Conservation (phyloP, 495 filamentous ascomycete species). For the Trichoderma erinaceum region DNA sequence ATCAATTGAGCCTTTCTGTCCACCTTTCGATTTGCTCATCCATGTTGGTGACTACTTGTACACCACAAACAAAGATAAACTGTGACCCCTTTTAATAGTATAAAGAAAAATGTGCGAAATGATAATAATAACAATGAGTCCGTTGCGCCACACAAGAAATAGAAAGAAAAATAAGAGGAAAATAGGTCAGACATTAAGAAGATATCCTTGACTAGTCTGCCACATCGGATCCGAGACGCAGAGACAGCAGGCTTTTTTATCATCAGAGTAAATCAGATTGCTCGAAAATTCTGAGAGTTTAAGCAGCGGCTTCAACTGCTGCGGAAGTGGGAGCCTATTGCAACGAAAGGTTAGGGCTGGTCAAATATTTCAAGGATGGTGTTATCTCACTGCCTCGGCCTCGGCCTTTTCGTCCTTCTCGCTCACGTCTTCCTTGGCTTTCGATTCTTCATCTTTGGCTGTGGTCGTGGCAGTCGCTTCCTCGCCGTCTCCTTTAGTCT, state of each 20-base stretch:
- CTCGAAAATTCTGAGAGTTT: background rate
- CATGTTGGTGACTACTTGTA: background rate
- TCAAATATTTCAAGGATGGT: background rate
- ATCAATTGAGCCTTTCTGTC: background rate
- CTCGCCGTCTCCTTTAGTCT: conserved; percentile 19
- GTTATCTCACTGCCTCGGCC: conserved; percentile 8
- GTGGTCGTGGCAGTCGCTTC: conserved; percentile 17
- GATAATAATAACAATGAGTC: background rate
- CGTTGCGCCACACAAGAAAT: background rate
- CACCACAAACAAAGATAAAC: background rate
- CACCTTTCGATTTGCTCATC: background rate
- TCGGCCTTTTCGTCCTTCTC: conserved; percentile 11
- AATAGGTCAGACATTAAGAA: background rate
- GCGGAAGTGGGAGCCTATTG: conserved; percentile 3
- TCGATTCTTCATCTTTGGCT: conserved; percentile 28
- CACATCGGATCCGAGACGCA: background rate
- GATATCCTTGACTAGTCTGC: background rate
- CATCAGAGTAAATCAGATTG: background rate
- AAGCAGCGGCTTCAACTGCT: conserved; percentile 23
- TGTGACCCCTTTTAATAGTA: conserved; percentile 9
- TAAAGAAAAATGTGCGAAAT: background rate
- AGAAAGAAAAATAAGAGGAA: background rate
- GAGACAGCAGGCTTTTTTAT: background rate
- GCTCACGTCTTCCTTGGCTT: conserved; percentile 28
- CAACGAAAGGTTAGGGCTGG: background rate